phyloP scores from a whole-genome alignment of 2,329 filamentous ascomycete genomes.

The Orbilia ellipsospora region DNA sequence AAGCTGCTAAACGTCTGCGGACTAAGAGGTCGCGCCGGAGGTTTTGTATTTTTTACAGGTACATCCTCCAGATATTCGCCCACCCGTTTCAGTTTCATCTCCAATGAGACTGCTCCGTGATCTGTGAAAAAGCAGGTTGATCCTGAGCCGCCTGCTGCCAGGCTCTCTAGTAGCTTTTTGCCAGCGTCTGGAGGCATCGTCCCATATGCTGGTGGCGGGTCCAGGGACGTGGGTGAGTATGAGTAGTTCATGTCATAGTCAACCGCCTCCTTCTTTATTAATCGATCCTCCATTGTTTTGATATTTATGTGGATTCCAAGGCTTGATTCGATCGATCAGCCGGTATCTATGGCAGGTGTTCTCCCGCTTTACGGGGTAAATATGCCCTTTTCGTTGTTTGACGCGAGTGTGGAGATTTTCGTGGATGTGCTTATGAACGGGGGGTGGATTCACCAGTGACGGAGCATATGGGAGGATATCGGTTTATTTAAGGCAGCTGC shows the following conservation, averaged over 20 bases:
- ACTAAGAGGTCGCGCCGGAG: slow-evolving; percentile 31
- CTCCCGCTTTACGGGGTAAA: slow-evolving; percentile 12
- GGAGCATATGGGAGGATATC: too few species aligned
- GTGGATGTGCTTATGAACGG: too few species aligned
- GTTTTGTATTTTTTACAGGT: slow-evolving; percentile 42
- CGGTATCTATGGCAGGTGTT: background rate
- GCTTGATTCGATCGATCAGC: slow-evolving; percentile 13
- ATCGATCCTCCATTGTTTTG: slow-evolving; percentile 12
- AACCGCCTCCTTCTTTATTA: slow-evolving; percentile 30
- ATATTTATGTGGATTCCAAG: background rate
- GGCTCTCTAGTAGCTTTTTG: background rate
- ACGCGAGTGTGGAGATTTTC: too few species aligned
- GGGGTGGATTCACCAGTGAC: too few species aligned
- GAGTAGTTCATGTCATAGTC: slow-evolving; percentile 3
- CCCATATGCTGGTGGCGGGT: slow-evolving; percentile 16
- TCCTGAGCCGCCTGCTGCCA: background rate
- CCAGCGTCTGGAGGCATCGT: background rate
- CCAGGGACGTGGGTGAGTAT: slow-evolving; percentile 1
- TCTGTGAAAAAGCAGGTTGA: slow-evolving; percentile 13
- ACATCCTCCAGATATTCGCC: slow-evolving; percentile 27
- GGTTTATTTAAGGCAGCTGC: too few species aligned
- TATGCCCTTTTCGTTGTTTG: too few species aligned
- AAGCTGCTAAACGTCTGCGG: slow-evolving; percentile 40
- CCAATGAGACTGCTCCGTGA: slow-evolving; percentile 20
- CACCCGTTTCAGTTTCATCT: slow-evolving; percentile 36